A percentile compares a stretch with the other conserved stretches of the same genome.
These are phyloP conservation scores for Tulasnella sp. DNA, from an alignment of 768 basidiomycete genomes.

Conservation along the genomic window DNA sequence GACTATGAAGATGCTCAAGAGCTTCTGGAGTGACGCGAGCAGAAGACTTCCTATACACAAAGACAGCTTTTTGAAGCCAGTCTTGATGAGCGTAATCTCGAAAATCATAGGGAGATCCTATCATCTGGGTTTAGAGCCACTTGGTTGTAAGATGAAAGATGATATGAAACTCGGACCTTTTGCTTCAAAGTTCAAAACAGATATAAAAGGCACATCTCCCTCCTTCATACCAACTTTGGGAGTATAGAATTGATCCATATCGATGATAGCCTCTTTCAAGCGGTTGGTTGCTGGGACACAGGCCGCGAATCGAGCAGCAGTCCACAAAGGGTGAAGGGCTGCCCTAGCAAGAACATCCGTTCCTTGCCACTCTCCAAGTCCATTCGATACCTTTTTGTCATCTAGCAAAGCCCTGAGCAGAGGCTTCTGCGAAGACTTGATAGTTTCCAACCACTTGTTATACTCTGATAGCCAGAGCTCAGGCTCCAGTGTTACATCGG, in stretches of 20 bases:
- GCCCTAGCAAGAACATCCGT: background rate
- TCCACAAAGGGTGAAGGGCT: background rate
- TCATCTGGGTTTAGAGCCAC: background rate
- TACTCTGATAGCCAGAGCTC: background rate
- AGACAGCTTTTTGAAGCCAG: background rate
- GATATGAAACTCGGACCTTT: background rate
- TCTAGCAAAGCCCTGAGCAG: background rate
- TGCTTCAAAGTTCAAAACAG: background rate
- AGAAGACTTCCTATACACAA: background rate
- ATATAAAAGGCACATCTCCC: no score
- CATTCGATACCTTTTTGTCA: background rate
- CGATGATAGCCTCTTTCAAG: background rate
- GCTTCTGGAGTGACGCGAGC: background rate
- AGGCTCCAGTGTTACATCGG: background rate
- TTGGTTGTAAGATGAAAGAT: background rate
- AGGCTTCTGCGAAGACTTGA: background rate
- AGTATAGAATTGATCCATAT: background rate
- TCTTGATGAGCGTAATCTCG: background rate
- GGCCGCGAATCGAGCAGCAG: background rate
- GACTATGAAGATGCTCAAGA: background rate
- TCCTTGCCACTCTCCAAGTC: background rate
- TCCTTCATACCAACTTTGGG: background rate
- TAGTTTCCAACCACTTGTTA: background rate
- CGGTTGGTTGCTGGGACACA: background rate
- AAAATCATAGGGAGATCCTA: background rate